Evolutionary conservation across 1,139 yeast genomes (phyloP).

Genomic region (Protomyces pachydermus): DNA sequence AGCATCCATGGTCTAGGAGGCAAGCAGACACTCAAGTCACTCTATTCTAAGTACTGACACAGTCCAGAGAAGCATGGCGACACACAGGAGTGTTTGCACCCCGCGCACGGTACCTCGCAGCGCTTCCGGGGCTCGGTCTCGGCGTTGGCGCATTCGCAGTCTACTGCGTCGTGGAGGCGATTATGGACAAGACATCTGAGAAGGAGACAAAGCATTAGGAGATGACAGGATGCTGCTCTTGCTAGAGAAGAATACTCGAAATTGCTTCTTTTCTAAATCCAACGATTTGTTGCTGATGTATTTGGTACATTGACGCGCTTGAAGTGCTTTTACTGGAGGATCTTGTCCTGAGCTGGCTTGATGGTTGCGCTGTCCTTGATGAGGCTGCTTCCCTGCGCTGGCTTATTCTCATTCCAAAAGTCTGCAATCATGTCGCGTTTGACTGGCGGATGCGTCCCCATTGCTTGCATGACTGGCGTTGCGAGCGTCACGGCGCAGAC

Average conservation of each 20-base stretch:
- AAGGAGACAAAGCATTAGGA: constrained; percentile 8
- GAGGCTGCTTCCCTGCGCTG: background rate
- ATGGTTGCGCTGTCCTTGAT: too few species aligned
- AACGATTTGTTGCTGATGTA: too few species aligned
- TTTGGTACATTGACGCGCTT: too few species aligned
- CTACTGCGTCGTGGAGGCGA: constrained; percentile 48
- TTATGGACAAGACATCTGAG: constrained; percentile 10
- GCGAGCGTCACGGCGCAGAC: background rate
- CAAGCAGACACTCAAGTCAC: background rate
- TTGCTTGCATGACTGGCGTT: background rate
- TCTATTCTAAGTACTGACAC: background rate
- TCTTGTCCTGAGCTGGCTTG: too few species aligned
- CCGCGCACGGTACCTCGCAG: constrained; percentile 60
- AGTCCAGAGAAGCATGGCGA: constrained; percentile 87
- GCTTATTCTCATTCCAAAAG: background rate
- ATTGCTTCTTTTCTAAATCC: too few species aligned
- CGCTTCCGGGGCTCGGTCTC: constrained; percentile 80
- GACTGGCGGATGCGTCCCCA: background rate
- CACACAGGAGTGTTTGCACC: constrained; percentile 76
- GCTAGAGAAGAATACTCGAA: too few species aligned
- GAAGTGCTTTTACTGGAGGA: too few species aligned
- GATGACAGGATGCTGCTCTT: too few species aligned
- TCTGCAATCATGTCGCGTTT: background rate
- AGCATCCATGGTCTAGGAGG: constrained; percentile 8
- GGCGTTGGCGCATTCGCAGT: constrained; percentile 72